These are phyloP conservation scores for Turritis glabra DNA, from an alignment of 345 rosid genomes.

Conservation along the genomic window DNA sequence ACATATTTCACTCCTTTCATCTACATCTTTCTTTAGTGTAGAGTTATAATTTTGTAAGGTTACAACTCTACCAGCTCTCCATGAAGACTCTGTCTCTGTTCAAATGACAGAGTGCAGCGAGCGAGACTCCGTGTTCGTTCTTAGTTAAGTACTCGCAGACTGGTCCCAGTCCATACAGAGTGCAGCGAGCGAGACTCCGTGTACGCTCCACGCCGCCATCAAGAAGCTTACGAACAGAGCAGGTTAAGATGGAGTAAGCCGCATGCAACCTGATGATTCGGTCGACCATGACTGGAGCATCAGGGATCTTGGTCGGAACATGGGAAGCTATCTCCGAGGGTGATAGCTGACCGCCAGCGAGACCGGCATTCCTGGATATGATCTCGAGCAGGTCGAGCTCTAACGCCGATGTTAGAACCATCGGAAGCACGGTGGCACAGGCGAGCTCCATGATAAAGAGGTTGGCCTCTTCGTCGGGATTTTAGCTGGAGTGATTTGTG, in stretches of 20 bases:
- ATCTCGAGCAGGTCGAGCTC: conserved; percentile 85
- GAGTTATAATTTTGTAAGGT: no score
- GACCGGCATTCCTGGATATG: conserved; percentile 49
- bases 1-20: no score
- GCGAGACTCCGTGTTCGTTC: conserved; percentile 72
- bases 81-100: conserved; percentile 77
- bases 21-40: no score
- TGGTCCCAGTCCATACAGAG: conserved; percentile 66
- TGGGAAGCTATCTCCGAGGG: conserved; percentile 59
- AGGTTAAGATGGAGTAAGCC: conserved; percentile 57
- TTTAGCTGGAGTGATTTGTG: no score
- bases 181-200: no score
- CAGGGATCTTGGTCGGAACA: conserved; percentile 70
- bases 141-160: conserved; percentile 72
- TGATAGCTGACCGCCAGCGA: conserved; percentile 52
- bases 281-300: conserved; percentile 68
- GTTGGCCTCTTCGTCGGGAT: conserved; percentile 59
- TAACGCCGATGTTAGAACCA: conserved; percentile 77
- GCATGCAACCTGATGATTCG: conserved; percentile 69
- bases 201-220: conserved; percentile 59
- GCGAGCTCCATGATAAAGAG: conserved; percentile 71
- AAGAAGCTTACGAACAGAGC: conserved; percentile 41
- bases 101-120: conserved; percentile 66
- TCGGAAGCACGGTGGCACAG: conserved; percentile 73
- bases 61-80: conserved; percentile 72